phyloP scores from a whole-genome alignment of 2,329 filamentous ascomycete species.

The Pseudogymnoascus sp. region DNA sequence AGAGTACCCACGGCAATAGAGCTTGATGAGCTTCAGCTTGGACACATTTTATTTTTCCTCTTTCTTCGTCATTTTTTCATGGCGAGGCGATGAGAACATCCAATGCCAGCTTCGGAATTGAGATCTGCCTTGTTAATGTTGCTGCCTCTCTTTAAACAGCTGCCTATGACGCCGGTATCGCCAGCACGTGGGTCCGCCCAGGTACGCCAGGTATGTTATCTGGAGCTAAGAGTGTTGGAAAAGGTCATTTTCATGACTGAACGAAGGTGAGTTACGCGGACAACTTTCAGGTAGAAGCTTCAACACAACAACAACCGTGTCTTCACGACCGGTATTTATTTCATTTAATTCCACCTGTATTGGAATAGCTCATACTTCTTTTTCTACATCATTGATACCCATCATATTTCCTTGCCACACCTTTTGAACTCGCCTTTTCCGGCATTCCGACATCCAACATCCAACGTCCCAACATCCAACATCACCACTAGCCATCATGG shows the following conservation, averaged over 20 bases:
- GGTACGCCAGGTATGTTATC: not conserved
- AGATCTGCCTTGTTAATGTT: not conserved
- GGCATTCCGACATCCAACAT: not conserved
- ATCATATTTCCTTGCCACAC: not conserved
- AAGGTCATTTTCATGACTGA: not conserved
- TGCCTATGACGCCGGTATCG: constrained; percentile 4
- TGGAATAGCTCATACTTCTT: not conserved
- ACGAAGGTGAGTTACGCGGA: not conserved
- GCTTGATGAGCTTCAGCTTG: not conserved
- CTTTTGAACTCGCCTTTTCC: not conserved
- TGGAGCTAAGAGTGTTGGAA: not conserved
- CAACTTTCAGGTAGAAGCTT: constrained; percentile 1
- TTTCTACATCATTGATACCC: not conserved
- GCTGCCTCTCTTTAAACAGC: constrained; percentile 1
- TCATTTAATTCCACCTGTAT: not conserved
- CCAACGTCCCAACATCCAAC: not conserved
- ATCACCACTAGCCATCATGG: not conserved
- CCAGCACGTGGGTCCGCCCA: constrained; percentile 1
- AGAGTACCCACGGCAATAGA: not conserved
- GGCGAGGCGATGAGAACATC: not conserved
- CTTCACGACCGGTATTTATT: constrained; percentile 1
- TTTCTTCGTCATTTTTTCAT: not conserved
- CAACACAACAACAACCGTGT: constrained; percentile 7
- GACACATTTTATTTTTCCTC: not conserved
- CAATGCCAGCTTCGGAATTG: not conserved